Evolutionary conservation across 108 stramenopile genomes (phyloP), one percentile per base, ranked within the genome.

Genomic region (Cylindrotheca fusiformis): DNA sequence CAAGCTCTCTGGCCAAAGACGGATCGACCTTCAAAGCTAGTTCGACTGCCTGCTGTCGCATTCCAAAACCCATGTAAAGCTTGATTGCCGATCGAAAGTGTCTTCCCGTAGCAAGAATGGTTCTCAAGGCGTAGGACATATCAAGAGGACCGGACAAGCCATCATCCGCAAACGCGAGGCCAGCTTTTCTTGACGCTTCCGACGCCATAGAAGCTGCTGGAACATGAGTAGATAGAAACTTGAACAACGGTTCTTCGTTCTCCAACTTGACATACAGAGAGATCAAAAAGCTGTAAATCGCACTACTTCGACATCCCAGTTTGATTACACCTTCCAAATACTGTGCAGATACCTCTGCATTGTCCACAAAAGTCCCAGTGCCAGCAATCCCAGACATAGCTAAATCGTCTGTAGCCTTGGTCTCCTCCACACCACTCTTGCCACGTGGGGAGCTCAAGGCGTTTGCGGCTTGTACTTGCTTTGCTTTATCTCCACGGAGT

Each of bases 11-110:
- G 19, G 93, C 90, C 54, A 94, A 65, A 14, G 80, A 64, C 1
- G 93, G 93, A 54, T 91, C 93, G 1, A 88, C 93, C 45, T 88
- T 90, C 52, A 94, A 63, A 2, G 87, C 90, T 14, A 94, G 76
- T 70, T 91, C 87, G 1, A 94, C 90, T 25, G 93, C 93, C 60
- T 88, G 81, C 47, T 91, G 87, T 31, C 90, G 63, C 93, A 91
- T 87, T 6, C 87, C 93, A 66, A 91, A 88, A 10, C 86, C 90
- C 84, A 91, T 87, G 78, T 94, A 91, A 18, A 94, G 67, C 55
- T 88, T 87, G 64, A 94, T 85, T 22, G 88, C 93, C 18, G 88
- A 90, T 27, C 93, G 84, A 73, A 84, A 88, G 54, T 94, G 93
- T 24, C 93, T 70, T 4, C 89, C 86, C 18, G 86, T 84, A 57